These are phyloP conservation scores for Westerdykella aurantiaca DNA, from an alignment of 2,329 filamentous ascomycete genomes.

Conservation along the genomic window DNA sequence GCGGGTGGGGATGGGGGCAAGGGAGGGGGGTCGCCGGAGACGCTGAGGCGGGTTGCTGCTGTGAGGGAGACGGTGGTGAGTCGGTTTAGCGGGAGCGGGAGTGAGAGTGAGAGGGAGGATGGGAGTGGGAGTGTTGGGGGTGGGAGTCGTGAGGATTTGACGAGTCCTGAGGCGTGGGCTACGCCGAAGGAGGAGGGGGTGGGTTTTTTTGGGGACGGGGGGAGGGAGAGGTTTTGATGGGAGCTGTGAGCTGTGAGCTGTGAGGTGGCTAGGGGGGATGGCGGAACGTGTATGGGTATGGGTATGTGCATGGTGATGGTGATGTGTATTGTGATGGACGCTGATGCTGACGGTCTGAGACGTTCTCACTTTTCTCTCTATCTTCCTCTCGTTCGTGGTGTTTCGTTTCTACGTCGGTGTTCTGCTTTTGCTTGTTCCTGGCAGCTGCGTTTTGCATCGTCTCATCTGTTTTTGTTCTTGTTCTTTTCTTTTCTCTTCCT, in stretches of 20 bases:
- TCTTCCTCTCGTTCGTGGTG: constrained; percentile 15
- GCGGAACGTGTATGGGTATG: too few species aligned
- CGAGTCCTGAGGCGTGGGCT: constrained; percentile 30
- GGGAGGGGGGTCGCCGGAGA: too few species aligned
- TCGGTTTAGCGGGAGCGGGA: constrained; percentile 7
- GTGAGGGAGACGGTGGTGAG: constrained; percentile 3
- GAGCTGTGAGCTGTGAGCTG: too few species aligned
- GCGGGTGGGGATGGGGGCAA: too few species aligned
- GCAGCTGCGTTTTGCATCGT: too few species aligned
- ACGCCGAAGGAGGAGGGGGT: constrained; percentile 36
- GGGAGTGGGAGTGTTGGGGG: constrained; percentile 7
- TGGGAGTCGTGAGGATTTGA: constrained; percentile 16
- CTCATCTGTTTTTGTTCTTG: too few species aligned
- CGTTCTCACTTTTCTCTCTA: too few species aligned
- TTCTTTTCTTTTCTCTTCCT: not conserved
- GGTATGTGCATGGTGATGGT: too few species aligned
- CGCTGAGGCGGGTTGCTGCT: not conserved
- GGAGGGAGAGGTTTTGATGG: not conserved
- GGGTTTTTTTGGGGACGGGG: constrained; percentile 18
- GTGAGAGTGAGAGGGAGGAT: constrained; percentile 8
- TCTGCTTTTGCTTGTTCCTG: too few species aligned
- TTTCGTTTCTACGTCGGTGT: not conserved
- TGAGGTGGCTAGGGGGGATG: too few species aligned
- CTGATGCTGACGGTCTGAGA: too few species aligned
- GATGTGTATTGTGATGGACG: too few species aligned